These are phyloP conservation scores for Vanrija sp. DNA, from an alignment of 1,284 basidiomycete species.

Conservation along the genomic window DNA sequence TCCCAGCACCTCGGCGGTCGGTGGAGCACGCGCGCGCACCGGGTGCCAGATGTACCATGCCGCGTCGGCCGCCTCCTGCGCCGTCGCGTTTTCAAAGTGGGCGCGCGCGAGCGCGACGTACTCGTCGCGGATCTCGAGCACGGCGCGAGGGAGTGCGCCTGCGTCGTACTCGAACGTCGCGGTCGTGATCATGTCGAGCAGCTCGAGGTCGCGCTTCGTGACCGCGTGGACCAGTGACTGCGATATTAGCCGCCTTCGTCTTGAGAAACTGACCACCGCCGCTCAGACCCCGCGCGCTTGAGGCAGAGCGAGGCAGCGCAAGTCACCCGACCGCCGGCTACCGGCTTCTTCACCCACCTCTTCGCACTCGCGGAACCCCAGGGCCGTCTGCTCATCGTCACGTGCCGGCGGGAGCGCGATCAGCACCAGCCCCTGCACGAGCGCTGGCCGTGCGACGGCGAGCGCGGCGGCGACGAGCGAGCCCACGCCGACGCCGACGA, in stretches of 20 bases:
- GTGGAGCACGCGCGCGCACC: background rate
- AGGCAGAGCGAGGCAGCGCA: background rate
- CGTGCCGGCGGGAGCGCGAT: constrained; percentile 11
- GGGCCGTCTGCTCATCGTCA: constrained; percentile 10
- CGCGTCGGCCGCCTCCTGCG: constrained; percentile 4
- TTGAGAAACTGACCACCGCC: background rate
- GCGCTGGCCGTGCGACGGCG: constrained; percentile 3
- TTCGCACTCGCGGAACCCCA: constrained; percentile 20
- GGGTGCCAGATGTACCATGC: constrained; percentile 14
- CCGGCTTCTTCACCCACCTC: constrained; percentile 15
- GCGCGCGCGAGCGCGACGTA: constrained; percentile 13
- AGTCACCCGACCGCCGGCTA: background rate
- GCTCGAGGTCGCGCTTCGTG: constrained; percentile 13
- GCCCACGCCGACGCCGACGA: constrained; percentile 21
- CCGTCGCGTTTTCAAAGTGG: constrained; percentile 2
- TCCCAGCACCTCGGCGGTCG: background rate
- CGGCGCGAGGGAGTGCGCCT: constrained; percentile 9
- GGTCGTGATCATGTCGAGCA: constrained; percentile 19
- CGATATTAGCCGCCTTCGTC: background rate
- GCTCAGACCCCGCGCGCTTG: background rate
- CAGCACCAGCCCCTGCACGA: constrained; percentile 15
- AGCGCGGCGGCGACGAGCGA: constrained; percentile 17
- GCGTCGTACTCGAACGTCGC: constrained; percentile 21
- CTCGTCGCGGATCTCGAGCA: constrained; percentile 20
- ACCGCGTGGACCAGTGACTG: constrained; percentile 18